Evolutionary conservation across 768 basidiomycete species (phyloP).

Genomic region (Amanita phalloides): DNA sequence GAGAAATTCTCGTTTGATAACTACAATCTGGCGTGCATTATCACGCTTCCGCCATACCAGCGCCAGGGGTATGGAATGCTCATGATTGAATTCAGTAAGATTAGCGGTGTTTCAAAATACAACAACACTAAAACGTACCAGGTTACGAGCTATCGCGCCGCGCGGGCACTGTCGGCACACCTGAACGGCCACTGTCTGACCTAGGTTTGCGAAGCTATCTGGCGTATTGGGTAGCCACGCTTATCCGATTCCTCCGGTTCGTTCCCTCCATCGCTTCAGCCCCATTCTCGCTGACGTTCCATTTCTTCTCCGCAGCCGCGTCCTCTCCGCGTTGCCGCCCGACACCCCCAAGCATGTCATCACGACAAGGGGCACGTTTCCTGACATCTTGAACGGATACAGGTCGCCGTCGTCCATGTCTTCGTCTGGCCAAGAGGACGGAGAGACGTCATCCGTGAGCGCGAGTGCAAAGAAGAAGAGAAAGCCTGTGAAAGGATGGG

Average conservation of each 20-base stretch:
- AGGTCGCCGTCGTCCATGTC: constrained; percentile 15
- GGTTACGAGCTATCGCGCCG: constrained; percentile 89
- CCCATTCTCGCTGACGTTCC: neutral
- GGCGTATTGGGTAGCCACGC: constrained; percentile 75
- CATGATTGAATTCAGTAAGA: constrained; percentile 95
- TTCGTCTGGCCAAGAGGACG: constrained; percentile 18
- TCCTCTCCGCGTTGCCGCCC: constrained; percentile 51
- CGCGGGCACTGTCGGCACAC: constrained; percentile 74
- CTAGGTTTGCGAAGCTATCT: constrained; percentile 88
- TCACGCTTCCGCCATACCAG: constrained; percentile 89
- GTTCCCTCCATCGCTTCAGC: constrained; percentile 7
- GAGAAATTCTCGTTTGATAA: too few species aligned
- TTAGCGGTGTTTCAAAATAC: neutral
- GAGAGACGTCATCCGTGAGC: constrained; percentile 10
- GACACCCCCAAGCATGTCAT: constrained; percentile 29
- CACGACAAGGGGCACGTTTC: constrained; percentile 31
- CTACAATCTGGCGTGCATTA: too few species aligned
- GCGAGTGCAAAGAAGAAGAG: constrained; percentile 25
- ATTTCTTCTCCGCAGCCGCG: constrained; percentile 23
- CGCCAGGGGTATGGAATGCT: constrained; percentile 86
- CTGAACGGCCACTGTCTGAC: constrained; percentile 91
- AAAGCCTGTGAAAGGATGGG: constrained; percentile 58
- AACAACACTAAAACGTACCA: constrained; percentile 17
- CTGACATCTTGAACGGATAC: constrained; percentile 19
- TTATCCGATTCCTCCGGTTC: constrained; percentile 78